Evolutionary conservation across 345 rosid species (phyloP), one percentile per base, ranked within the genome.

Genomic region (Lepidium aucheri): DNA sequence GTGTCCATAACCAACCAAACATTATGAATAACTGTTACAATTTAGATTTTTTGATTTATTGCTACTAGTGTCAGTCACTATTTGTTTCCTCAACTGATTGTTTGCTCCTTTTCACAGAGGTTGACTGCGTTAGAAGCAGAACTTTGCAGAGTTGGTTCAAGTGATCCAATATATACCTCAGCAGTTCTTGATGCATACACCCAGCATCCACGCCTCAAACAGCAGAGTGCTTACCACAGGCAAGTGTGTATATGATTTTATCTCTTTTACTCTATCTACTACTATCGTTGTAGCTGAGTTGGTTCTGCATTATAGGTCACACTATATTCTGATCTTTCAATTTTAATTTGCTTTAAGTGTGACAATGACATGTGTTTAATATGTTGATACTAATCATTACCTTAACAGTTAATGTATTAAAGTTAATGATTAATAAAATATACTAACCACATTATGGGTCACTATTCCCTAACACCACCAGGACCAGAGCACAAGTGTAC

Each of bases 181-280:
- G 72, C 78, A 66, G 73, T 87, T 64, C 82, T 89, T 52, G 74
- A 79, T 77, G 65, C 70, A 56, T 84, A 77, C 78, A 67, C 85
- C 42, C 77, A 81, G 82, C 72, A 67, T 34, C 90, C 95, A 14
- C 36, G 14, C 40, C 60, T 89, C 67, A 89, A 84, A 68, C 86
- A 79, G 72, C 69, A 73, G 61, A 91, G 92, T 84, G 73, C 81
- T 54, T 87, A 57, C 75, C 79, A 65, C 65, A 64, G 89, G 96
- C 82, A 58, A 75, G 86, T 57, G 86, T 57, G 70, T 54, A 54
- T 39, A 17, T 44, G 18, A 20, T 51, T 64, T 16, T 51, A 14
- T 32, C 39, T 50, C 20, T 38, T 56, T 34, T 22, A 20, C 9
- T 38, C 43, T 28, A 28, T 63, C 63, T 62, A 35, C 41, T 28